A percentile compares a stretch with the other conserved stretches of the same genome.
These are phyloP conservation scores for Suaeda aralocaspica DNA, from an alignment of 148 eudicot species.

Conservation along the genomic window DNA sequence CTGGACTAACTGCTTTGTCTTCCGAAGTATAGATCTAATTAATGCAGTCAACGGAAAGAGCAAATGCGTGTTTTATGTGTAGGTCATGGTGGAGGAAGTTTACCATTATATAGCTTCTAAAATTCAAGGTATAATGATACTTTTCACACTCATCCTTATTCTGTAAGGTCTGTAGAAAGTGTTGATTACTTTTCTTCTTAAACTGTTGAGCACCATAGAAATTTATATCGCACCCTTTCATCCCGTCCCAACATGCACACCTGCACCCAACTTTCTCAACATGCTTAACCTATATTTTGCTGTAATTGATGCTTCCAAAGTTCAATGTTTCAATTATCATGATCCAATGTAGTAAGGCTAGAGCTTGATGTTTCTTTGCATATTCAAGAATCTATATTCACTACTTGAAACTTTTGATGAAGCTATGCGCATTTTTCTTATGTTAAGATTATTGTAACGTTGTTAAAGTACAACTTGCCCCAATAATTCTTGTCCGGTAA, in stretches of 20 bases:
- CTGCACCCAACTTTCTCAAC: background rate
- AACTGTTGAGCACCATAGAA: no score
- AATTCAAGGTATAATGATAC: slow-evolving; percentile 53
- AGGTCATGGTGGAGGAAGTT: slow-evolving; percentile 97
- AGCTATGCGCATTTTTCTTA: no score
- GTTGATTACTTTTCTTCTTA: no score
- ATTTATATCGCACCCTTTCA: background rate
- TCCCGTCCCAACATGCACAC: background rate
- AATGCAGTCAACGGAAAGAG: slow-evolving; percentile 46
- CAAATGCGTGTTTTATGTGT: slow-evolving; percentile 70
- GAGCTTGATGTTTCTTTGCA: no score
- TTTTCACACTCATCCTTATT: no score
- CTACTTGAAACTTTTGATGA: no score
- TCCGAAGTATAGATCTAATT: slow-evolving; percentile 58
- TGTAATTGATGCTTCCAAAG: background rate
- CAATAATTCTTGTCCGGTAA: no score
- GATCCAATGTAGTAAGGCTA: no score
- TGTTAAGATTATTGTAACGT: no score
- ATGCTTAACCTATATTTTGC: background rate
- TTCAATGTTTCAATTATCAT: background rate
- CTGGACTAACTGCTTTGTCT: slow-evolving; percentile 65
- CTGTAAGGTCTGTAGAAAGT: no score
- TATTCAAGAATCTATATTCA: no score
- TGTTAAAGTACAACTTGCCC: no score
- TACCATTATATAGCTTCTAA: slow-evolving; percentile 77